Percentiles rank a stretch among this genome's conserved stretches.
phyloP scores from a whole-genome alignment of 176 grass and related monocot species.

The Cenchrus americanus region DNA sequence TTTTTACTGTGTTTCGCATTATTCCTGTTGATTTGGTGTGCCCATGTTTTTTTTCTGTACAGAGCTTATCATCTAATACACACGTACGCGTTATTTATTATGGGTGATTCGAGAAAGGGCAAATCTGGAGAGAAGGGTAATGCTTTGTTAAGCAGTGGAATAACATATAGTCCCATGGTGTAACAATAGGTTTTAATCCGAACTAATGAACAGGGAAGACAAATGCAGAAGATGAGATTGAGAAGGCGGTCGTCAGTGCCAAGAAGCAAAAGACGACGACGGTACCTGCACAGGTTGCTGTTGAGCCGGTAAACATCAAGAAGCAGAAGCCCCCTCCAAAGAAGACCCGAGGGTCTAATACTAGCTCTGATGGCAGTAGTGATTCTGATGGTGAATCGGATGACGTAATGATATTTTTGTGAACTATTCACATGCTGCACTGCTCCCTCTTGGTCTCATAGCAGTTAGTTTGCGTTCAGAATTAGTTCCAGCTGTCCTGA shows the following conservation, averaged over 20 bases:
- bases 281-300: conserved; percentile 29
- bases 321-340: conserved; percentile 64
- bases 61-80: not conserved
- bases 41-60: conserved; percentile 19
- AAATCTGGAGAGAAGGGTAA: conserved; percentile 80
- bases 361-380: conserved; percentile 57
- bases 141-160: not conserved
- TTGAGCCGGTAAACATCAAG: not conserved
- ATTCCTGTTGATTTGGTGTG: not conserved
- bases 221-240: conserved; percentile 55
- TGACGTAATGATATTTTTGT: conserved; percentile 35
- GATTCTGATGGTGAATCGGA: conserved; percentile 58
- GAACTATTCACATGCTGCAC: not conserved
- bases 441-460: not conserved
- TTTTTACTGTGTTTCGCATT: not conserved
- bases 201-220: conserved; percentile 63
- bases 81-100: too few relatives aligned
- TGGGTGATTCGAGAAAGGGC: conserved; percentile 50
- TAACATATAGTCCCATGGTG: not conserved
- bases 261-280: conserved; percentile 81
- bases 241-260: conserved; percentile 49
- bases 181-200: not conserved
- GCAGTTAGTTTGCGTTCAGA: not conserved
- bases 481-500: not conserved
- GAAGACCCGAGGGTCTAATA: conserved; percentile 35